These are phyloP conservation scores for Calonectria pseudoreteaudii DNA, from an alignment of 2,329 filamentous ascomycete species.

Conservation along the genomic window DNA sequence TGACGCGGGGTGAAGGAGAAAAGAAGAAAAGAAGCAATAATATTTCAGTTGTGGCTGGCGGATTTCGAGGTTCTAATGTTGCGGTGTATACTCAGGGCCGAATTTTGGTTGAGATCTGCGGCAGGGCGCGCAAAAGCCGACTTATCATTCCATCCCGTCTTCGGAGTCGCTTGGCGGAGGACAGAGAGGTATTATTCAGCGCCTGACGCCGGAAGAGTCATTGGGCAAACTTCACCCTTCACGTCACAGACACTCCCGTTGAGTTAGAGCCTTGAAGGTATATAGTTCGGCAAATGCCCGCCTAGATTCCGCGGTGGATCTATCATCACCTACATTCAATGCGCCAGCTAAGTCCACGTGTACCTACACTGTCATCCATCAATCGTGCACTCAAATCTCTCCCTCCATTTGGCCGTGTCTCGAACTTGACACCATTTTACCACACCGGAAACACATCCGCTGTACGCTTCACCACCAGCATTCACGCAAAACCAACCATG, in stretches of 20 bases:
- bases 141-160: constrained; percentile 4
- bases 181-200: constrained; percentile 36
- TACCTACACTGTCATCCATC: constrained; percentile 25
- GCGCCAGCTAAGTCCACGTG: constrained; percentile 40
- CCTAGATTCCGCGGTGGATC: constrained; percentile 18
- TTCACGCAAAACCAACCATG: constrained; percentile 41
- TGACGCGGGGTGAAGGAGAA: background rate
- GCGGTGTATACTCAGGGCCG: background rate
- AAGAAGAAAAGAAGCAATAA: background rate
- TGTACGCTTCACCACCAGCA: constrained; percentile 18
- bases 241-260: constrained; percentile 1
- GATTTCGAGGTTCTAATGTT: background rate
- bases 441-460: constrained; percentile 17
- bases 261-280: background rate
- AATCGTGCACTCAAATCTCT: constrained; percentile 30
- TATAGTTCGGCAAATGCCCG: constrained; percentile 16
- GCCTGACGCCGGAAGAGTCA: constrained; percentile 39
- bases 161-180: constrained; percentile 1
- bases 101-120: background rate
- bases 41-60: background rate
- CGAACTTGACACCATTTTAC: constrained; percentile 27
- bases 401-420: constrained; percentile 26
- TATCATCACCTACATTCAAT: constrained; percentile 35
- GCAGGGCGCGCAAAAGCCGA: background rate
- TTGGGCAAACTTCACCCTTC: constrained; percentile 20